A percentile compares a stretch with the other conserved stretches of the same genome.
These are phyloP conservation scores for Corinectria fuckeliana DNA, from an alignment of 2,329 filamentous ascomycete species.

Conservation along the genomic window DNA sequence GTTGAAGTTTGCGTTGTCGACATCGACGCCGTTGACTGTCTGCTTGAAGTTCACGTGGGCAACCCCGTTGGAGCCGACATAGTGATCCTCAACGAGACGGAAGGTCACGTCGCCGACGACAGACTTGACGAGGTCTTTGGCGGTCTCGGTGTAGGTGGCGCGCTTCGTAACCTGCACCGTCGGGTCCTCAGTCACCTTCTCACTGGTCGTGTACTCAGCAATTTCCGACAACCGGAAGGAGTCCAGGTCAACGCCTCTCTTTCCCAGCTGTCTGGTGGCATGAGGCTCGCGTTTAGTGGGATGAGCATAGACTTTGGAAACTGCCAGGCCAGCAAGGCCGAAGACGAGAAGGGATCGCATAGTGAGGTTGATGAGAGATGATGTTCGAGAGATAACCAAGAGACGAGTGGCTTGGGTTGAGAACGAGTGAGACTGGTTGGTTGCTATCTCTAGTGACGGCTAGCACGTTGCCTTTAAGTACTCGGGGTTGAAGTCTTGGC, in stretches of 20 bases:
- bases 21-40: slow-evolving; percentile 62
- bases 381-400: neutral
- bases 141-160: slow-evolving; percentile 51
- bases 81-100: slow-evolving; percentile 59
- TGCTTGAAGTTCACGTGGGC: slow-evolving; percentile 66
- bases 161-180: slow-evolving; percentile 36
- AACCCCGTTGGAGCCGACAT: slow-evolving; percentile 61
- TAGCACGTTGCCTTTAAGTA: neutral
- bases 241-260: slow-evolving; percentile 43
- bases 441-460: neutral
- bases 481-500: neutral
- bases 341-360: slow-evolving; percentile 46
- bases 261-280: slow-evolving; percentile 29
- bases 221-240: slow-evolving; percentile 42
- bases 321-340: slow-evolving; percentile 43
- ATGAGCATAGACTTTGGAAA: slow-evolving; percentile 40
- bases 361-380: neutral
- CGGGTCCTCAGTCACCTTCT: slow-evolving; percentile 26
- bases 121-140: slow-evolving; percentile 52
- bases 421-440: neutral
- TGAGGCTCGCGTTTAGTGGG: slow-evolving; percentile 38
- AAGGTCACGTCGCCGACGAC: slow-evolving; percentile 49
- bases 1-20: slow-evolving; percentile 67
- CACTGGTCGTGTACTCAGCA: slow-evolving; percentile 38
- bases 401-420: neutral